Percentiles rank a stretch among this genome's conserved stretches.
phyloP scores from a whole-genome alignment of 768 basidiomycete genomes.

The Termitomyces sp. region DNA sequence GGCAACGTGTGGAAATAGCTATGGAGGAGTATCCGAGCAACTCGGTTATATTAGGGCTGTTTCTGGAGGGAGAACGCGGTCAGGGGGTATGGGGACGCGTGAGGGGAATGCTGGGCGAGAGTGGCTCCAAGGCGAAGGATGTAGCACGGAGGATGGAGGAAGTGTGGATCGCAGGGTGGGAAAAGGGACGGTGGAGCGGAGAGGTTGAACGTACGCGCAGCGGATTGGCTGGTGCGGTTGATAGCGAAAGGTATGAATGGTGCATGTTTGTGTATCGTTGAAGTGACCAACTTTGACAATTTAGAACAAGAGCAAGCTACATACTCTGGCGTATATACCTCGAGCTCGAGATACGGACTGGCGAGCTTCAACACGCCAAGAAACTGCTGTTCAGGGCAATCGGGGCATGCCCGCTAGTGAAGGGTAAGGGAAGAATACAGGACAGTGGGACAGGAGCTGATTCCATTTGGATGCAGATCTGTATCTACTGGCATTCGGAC shows the following conservation, averaged over 20 bases:
- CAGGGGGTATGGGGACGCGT: constrained; percentile 79
- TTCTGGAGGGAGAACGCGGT: constrained; percentile 75
- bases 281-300: constrained; percentile 3
- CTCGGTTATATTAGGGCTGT: constrained; percentile 68
- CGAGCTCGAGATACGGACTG: constrained; percentile 72
- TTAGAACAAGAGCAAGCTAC: constrained; percentile 64
- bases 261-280: no score
- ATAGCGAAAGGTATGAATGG: constrained; percentile 60
- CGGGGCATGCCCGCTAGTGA: constrained; percentile 70
- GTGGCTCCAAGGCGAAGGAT: constrained; percentile 46
- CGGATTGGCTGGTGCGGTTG: constrained; percentile 59
- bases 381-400: constrained; percentile 72
- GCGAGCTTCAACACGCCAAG: constrained; percentile 62
- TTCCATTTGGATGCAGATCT: constrained; percentile 45
- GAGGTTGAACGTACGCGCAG: constrained; percentile 72
- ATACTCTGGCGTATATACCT: constrained; percentile 73
- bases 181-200: constrained; percentile 64
- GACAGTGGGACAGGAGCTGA: background rate
- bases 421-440: constrained; percentile 48
- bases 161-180: constrained; percentile 82
- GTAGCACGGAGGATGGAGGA: constrained; percentile 61
- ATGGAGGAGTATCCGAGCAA: constrained; percentile 65
- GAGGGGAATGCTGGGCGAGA: constrained; percentile 53
- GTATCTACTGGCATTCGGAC: constrained; percentile 76
- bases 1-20: constrained; percentile 55